These are phyloP conservation scores for Verruconis gallopava DNA, from an alignment of 2,329 filamentous ascomycete genomes.

Conservation along the genomic window DNA sequence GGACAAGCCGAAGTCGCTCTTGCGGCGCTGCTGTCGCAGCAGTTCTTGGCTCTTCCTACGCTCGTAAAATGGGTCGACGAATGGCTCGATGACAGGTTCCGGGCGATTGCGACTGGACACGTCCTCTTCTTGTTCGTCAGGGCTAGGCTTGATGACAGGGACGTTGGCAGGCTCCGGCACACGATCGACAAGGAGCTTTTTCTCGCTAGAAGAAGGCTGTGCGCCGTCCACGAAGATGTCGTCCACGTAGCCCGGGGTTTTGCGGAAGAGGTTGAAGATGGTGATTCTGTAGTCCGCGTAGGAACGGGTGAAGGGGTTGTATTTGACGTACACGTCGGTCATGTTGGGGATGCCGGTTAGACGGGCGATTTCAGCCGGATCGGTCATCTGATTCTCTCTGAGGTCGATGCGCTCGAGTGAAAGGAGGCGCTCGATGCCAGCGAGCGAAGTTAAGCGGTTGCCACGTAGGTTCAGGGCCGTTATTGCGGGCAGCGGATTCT, in stretches of 20 bases:
- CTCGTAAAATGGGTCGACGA: slow-evolving; percentile 7
- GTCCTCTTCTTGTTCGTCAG: slow-evolving; percentile 41
- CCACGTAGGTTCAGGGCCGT: slow-evolving; percentile 82
- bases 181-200: slow-evolving; percentile 70
- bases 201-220: slow-evolving; percentile 73
- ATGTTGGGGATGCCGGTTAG: slow-evolving; percentile 85
- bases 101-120: slow-evolving; percentile 40
- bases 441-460: slow-evolving; percentile 76
- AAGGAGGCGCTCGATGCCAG: slow-evolving; percentile 76
- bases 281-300: slow-evolving; percentile 74
- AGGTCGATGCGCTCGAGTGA: slow-evolving; percentile 84
- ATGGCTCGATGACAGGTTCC: slow-evolving; percentile 6
- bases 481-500: slow-evolving; percentile 82
- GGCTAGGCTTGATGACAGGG: slow-evolving; percentile 60
- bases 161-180: slow-evolving; percentile 62
- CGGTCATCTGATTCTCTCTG: slow-evolving; percentile 79
- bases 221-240: slow-evolving; percentile 81
- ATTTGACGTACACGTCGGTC: slow-evolving; percentile 80
- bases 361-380: slow-evolving; percentile 79
- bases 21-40: slow-evolving; percentile 13
- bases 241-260: slow-evolving; percentile 76
- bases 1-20: slow-evolving; percentile 14
- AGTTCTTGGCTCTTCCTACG: slow-evolving; percentile 7
- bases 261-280: slow-evolving; percentile 93
- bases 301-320: slow-evolving; percentile 83